A percentile compares a stretch with the other conserved stretches of the same genome.
Evolutionary conservation across 1,139 yeast species (phyloP).

Genomic region (Hanseniaspora gamundiae): DNA sequence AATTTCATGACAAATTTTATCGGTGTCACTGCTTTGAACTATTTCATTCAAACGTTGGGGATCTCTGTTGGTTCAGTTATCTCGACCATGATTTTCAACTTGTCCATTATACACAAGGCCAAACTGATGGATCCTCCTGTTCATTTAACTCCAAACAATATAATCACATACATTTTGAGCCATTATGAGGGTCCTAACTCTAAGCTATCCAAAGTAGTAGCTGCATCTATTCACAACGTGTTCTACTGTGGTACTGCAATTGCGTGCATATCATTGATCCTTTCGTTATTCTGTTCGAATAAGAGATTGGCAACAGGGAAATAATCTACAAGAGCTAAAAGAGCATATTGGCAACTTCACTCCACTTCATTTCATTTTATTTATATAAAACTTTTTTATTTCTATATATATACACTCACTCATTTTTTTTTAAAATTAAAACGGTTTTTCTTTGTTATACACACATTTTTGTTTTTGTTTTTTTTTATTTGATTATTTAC

Average conservation of each 20-base stretch:
- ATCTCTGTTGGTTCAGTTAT: conserved; percentile 6
- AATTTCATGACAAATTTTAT: conserved; percentile 5
- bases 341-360: too few relatives aligned
- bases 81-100: conserved; percentile 7
- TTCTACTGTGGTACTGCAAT: conserved; percentile 4
- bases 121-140: conserved; percentile 2
- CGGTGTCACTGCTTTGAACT: conserved; percentile 4
- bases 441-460: too few relatives aligned
- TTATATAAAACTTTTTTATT: too few relatives aligned
- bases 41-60: conserved; percentile 4
- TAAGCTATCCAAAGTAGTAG: conserved; percentile 3
- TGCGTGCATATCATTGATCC: conserved; percentile 2
- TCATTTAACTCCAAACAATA: conserved; percentile 3
- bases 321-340: not conserved
- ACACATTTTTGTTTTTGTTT: too few relatives aligned
- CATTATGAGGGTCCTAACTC: conserved; percentile 6
- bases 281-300: conserved; percentile 6
- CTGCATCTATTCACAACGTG: conserved; percentile 5
- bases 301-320: conserved; percentile 4
- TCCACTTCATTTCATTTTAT: too few relatives aligned
- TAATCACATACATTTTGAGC: conserved; percentile 5
- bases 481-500: too few relatives aligned
- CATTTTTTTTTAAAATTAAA: too few relatives aligned
- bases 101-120: conserved; percentile 4
- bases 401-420: too few relatives aligned